phyloP scores from a whole-genome alignment of 768 basidiomycete species.

The Neoboletus magnificus region DNA sequence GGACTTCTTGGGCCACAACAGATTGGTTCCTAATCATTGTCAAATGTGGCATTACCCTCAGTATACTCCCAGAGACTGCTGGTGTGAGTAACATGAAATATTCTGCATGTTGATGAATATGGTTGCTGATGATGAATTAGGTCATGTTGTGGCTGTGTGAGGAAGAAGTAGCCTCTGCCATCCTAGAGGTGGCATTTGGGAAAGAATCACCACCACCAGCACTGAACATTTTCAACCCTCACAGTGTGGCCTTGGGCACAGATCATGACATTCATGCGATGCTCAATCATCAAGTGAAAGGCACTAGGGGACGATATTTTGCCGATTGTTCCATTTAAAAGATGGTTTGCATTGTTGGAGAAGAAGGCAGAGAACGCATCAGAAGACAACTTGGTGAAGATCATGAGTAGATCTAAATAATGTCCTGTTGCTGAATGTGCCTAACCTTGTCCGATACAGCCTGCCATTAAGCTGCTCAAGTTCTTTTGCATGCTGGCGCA shows the following conservation, averaged over 20 bases:
- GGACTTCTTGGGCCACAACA: constrained; percentile 40
- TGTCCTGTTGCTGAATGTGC: neutral
- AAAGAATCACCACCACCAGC: constrained; percentile 16
- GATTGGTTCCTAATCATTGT: constrained; percentile 49
- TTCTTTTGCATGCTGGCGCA: constrained; percentile 28
- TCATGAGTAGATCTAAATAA: constrained; percentile 24
- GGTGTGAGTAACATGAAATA: constrained; percentile 30
- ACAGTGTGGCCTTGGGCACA: constrained; percentile 31
- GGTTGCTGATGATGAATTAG: constrained; percentile 17
- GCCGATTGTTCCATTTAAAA: constrained; percentile 31
- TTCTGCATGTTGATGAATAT: no score
- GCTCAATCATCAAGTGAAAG: constrained; percentile 13
- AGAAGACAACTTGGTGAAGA: constrained; percentile 26
- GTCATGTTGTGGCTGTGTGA: constrained; percentile 42
- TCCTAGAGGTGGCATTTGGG: constrained; percentile 30
- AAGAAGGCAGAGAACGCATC: constrained; percentile 14
- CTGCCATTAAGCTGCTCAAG: constrained; percentile 34
- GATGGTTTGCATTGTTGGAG: constrained; percentile 35
- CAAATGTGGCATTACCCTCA: constrained; percentile 30
- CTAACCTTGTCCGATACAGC: constrained; percentile 15
- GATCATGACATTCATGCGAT: constrained; percentile 27
- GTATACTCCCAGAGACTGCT: constrained; percentile 26
- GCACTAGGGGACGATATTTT: constrained; percentile 9
- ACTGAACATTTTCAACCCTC: constrained; percentile 41
- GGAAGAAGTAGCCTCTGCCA: constrained; percentile 34